These are phyloP conservation scores for Coleophoma cylindrospora DNA, from an alignment of 2,329 filamentous ascomycete genomes.

Conservation along the genomic window DNA sequence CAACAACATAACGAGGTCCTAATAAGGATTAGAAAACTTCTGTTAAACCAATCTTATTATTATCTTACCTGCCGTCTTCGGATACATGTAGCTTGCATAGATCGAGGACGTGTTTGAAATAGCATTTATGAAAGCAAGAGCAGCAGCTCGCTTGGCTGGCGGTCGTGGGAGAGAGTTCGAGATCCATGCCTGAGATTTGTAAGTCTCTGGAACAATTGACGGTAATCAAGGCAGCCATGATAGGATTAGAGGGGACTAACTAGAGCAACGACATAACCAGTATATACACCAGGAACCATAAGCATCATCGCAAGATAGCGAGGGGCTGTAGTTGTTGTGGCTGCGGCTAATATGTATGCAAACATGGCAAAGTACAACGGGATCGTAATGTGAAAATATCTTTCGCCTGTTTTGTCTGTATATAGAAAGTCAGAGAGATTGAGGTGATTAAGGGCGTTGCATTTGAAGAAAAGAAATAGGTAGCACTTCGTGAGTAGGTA, in stretches of 20 bases:
- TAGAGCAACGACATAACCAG: constrained; percentile 47
- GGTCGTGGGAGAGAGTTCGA: constrained; percentile 70
- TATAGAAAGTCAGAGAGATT: not conserved
- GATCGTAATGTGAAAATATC: constrained; percentile 61
- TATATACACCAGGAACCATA: constrained; percentile 62
- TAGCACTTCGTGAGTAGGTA: too few relatives aligned
- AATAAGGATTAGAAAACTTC: constrained; percentile 7
- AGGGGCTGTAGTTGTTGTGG: constrained; percentile 53
- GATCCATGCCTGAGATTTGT: constrained; percentile 60
- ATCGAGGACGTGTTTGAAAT: constrained; percentile 66
- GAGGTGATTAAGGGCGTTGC: too few relatives aligned
- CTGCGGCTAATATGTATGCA: constrained; percentile 64
- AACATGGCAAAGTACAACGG: constrained; percentile 57
- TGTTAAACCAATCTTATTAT: too few relatives aligned
- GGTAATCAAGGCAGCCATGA: too few relatives aligned
- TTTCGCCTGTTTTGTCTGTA: constrained; percentile 60
- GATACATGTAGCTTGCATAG: constrained; percentile 66
- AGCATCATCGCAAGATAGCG: constrained; percentile 70
- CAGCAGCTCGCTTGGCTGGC: constrained; percentile 56
- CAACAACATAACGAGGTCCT: constrained; percentile 41
- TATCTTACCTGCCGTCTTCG: constrained; percentile 30
- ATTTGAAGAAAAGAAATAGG: too few relatives aligned
- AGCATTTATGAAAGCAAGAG: constrained; percentile 72
- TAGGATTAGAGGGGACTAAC: too few relatives aligned
- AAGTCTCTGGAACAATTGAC: too few relatives aligned